Evolutionary conservation across 768 basidiomycete species (phyloP).

Genomic region (Gloeophyllum trabeum): DNA sequence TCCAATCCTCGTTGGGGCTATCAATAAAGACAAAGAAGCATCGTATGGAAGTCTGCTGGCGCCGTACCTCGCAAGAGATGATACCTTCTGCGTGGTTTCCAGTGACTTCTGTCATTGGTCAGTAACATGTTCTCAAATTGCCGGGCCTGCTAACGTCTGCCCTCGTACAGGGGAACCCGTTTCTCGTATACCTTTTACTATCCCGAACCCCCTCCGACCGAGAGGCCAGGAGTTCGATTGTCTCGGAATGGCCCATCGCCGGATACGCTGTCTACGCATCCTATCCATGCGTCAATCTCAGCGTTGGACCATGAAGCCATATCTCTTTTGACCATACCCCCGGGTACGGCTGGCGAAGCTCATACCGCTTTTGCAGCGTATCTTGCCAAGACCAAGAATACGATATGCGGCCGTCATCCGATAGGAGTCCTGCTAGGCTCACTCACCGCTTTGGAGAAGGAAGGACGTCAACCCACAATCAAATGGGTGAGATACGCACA

Average conservation of each 20-base stretch:
- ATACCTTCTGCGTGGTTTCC: conserved; percentile 84
- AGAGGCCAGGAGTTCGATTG: conserved; percentile 35
- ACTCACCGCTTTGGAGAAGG: conserved; percentile 42
- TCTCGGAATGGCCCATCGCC: conserved; percentile 28
- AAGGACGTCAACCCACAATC: conserved; percentile 25
- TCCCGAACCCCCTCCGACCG: conserved; percentile 42
- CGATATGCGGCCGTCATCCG: conserved; percentile 94
- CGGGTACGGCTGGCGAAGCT: conserved; percentile 37
- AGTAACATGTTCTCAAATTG: conserved; percentile 10
- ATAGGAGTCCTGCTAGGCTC: conserved; percentile 88
- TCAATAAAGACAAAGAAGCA: conserved; percentile 47
- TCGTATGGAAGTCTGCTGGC: conserved; percentile 63
- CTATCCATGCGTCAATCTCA: conserved; percentile 77
- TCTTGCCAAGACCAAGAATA: conserved; percentile 72
- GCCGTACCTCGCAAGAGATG: conserved; percentile 64
- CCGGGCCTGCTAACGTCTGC: background rate
- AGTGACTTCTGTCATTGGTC: conserved; percentile 99
- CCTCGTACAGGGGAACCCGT: conserved; percentile 53
- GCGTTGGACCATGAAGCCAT: conserved; percentile 84
- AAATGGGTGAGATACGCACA: conserved; percentile 93
- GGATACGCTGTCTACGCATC: conserved; percentile 29
- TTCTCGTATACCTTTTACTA: conserved; percentile 88
- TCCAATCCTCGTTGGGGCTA: conserved; percentile 83
- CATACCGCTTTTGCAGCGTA: conserved; percentile 60
- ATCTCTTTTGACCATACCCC: conserved; percentile 50